Base-by-base conservation (phyloP, 805 yeast species). In the Cyberlindnera suaveolens region DNA sequence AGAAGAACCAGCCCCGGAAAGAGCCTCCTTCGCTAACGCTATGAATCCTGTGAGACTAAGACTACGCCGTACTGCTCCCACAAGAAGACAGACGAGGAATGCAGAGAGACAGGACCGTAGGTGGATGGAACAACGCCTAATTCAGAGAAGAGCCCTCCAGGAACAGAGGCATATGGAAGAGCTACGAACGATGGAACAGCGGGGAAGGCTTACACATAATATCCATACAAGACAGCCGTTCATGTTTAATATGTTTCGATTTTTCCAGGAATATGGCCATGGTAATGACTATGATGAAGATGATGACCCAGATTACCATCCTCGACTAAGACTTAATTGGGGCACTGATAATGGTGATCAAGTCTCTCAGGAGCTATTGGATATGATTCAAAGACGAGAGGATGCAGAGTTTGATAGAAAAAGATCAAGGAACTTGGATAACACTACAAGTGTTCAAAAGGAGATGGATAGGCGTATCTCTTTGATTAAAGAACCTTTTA, bases 321-420 rank as follows among this genome's bases (percentile, higher is more conserved):
- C 20, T 3, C 31, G 23, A 8, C 16, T n/a, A 23, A 8, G 27
- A 10, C 27, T 23, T 23, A n/a, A 7, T n/a, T 31, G 33, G 33
- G 17, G 3, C 5, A 16, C 15, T 29, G 42, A 34, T 5, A 44
- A 43, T n/a, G 39, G 46, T 15, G 52, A 48, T 34, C 43, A 45
- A 16, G 32, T 56, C 16, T 48, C 45, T 11, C 34, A 33, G 11
- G 39, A 47, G 20, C 39, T 53, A 5, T 39, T 50, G 47, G 37
- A 43, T 11, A 36, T 39, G 40, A 45, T 56, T 19, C 52, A 55
- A 33, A 42, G 43, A 15, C 34, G 52, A 16, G 61, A 57, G 9
- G 40, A 40, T 9, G 42, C 31, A 15, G 53, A 47, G 33, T 46
- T 46, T 34, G 54, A 51, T 17, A 41, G 36, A 14, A 45, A 36